Evolutionary conservation across 73 alveolate genomes (phyloP).

Genomic region (Paramecium biaurelia): DNA sequence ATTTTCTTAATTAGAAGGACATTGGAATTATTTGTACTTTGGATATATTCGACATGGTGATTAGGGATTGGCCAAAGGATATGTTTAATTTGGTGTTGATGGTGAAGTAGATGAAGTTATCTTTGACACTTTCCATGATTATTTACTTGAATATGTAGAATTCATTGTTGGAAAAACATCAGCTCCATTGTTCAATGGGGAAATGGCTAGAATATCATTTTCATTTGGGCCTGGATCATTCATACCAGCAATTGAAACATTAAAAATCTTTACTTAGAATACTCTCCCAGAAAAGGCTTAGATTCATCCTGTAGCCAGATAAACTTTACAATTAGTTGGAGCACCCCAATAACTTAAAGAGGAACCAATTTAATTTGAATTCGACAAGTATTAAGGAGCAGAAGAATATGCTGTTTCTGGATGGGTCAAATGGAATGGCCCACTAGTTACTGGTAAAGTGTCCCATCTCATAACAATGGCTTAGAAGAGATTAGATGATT

Average conservation of each 20-base stretch:
- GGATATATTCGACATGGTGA: slow-evolving; percentile 19
- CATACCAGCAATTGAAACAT: neutral
- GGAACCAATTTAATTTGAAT: neutral
- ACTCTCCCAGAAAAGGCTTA: slow-evolving; percentile 13
- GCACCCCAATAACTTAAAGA: neutral
- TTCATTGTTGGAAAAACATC: slow-evolving; percentile 30
- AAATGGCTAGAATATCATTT: slow-evolving; percentile 18
- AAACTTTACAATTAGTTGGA: slow-evolving; percentile 17
- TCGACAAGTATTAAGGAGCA: slow-evolving; percentile 40
- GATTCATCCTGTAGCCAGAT: slow-evolving; percentile 30
- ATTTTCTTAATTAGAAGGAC: neutral
- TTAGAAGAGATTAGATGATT: slow-evolving; percentile 26
- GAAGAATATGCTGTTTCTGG: slow-evolving; percentile 45
- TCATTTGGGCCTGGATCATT: slow-evolving; percentile 49
- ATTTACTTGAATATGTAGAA: slow-evolving; percentile 1
- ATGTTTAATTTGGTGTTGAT: slow-evolving; percentile 29
- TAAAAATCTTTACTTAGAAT: neutral
- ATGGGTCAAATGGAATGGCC: slow-evolving; percentile 48
- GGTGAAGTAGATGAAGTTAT: slow-evolving; percentile 27
- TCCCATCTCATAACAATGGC: neutral
- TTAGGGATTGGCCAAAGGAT: slow-evolving; percentile 10
- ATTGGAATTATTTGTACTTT: slow-evolving; percentile 31
- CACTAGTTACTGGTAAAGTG: slow-evolving; percentile 17
- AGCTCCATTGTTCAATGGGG: slow-evolving; percentile 41
- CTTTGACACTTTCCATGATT: neutral